Conservation (phyloP, 805 yeast genomes). For the Teunomyces atbi region DNA sequence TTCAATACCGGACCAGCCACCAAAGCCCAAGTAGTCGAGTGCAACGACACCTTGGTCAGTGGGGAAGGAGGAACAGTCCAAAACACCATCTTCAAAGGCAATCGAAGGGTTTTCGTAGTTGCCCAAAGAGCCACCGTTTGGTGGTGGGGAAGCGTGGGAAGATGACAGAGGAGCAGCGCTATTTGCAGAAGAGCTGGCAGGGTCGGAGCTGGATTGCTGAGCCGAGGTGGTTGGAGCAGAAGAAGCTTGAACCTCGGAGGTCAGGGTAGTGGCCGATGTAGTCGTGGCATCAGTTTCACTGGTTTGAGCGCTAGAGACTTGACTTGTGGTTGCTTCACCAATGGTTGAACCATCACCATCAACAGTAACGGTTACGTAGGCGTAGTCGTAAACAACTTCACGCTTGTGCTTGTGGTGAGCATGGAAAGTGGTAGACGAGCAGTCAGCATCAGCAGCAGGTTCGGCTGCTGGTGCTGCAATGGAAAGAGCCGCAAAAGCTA, state of each 20-base stretch:
- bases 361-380: slow-evolving; percentile 43
- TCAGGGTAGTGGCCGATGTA: slow-evolving; percentile 17
- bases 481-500: slow-evolving; percentile 20
- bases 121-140: slow-evolving; percentile 48
- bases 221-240: slow-evolving; percentile 16
- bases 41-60: slow-evolving; percentile 81
- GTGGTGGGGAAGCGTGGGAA: slow-evolving; percentile 10
- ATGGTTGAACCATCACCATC: slow-evolving; percentile 41
- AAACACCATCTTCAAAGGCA: slow-evolving; percentile 69
- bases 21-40: slow-evolving; percentile 67
- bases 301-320: slow-evolving; percentile 16
- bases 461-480: slow-evolving; percentile 26
- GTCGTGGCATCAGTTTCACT: slow-evolving; percentile 3
- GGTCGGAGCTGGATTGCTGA: slow-evolving; percentile 12
- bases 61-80: slow-evolving; percentile 70
- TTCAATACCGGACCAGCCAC: slow-evolving; percentile 82
- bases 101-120: slow-evolving; percentile 56
- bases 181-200: slow-evolving; percentile 16
- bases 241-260: slow-evolving; percentile 10
- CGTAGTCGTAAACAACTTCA: slow-evolving; percentile 54
- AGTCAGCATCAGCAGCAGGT: slow-evolving; percentile 26
- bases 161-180: slow-evolving; percentile 11
- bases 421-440: slow-evolving; percentile 48
- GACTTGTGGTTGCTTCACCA: slow-evolving; percentile 7
- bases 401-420: slow-evolving; percentile 62